These are phyloP conservation scores for Veloboletus limbatus DNA, from an alignment of 1,284 basidiomycete species.

Conservation along the genomic window DNA sequence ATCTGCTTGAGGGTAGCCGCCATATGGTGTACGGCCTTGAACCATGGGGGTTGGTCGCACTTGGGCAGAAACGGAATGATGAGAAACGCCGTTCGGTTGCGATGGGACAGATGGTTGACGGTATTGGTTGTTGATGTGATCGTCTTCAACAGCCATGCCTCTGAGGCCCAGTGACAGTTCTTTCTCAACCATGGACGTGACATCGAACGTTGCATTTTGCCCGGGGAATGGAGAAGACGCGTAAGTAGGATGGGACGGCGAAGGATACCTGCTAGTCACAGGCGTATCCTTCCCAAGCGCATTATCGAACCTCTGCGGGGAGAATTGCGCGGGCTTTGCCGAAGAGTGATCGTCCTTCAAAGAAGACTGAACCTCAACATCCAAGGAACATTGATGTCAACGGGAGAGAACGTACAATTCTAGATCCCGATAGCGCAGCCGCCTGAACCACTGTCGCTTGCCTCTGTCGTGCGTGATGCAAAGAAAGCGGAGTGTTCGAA, in stretches of 20 bases:
- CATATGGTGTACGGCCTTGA: slow-evolving; percentile 48
- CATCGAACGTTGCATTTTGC: slow-evolving; percentile 43
- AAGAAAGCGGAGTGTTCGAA: slow-evolving; percentile 35
- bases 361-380: slow-evolving; percentile 17
- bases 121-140: slow-evolving; percentile 39
- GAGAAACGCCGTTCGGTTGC: slow-evolving; percentile 24
- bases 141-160: slow-evolving; percentile 69
- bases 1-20: slow-evolving; percentile 51
- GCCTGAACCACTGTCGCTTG: slow-evolving; percentile 44
- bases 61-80: slow-evolving; percentile 31
- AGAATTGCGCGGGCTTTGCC: slow-evolving; percentile 48
- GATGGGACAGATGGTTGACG: slow-evolving; percentile 25
- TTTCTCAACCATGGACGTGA: slow-evolving; percentile 45
- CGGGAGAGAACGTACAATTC: slow-evolving; percentile 38
- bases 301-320: slow-evolving; percentile 53
- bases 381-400: slow-evolving; percentile 11
- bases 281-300: slow-evolving; percentile 41
- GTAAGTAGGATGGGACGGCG: slow-evolving; percentile 43
- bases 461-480: slow-evolving; percentile 50
- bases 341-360: slow-evolving; percentile 49
- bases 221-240: slow-evolving; percentile 35
- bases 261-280: slow-evolving; percentile 42
- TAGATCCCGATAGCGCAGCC: slow-evolving; percentile 39
- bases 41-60: slow-evolving; percentile 42
- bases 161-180: slow-evolving; percentile 58